Conservation (phyloP, 1,139 yeast genomes). For the Pichia sp. region DNA sequence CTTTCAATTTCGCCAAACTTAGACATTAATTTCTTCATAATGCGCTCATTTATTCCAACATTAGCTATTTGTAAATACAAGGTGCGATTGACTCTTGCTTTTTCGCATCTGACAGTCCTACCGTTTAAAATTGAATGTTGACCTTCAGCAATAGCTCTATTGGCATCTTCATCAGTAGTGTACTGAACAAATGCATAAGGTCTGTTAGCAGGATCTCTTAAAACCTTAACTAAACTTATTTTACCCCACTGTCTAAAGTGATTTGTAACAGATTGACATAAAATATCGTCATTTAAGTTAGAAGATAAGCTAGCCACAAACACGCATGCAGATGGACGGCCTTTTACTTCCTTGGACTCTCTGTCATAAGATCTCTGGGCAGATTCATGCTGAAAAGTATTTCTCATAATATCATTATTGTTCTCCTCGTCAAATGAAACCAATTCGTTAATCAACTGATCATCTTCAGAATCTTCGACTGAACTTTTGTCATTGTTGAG, state of each 20-base stretch:
- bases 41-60: constrained; percentile 22
- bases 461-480: constrained; percentile 4
- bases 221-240: constrained; percentile 69
- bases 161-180: constrained; percentile 61
- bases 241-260: constrained; percentile 62
- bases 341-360: constrained; percentile 17
- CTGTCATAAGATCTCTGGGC: constrained; percentile 5
- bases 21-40: constrained; percentile 33
- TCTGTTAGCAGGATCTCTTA: constrained; percentile 72
- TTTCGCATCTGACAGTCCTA: constrained; percentile 76
- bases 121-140: constrained; percentile 67
- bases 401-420: not conserved
- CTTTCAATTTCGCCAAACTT: constrained; percentile 72
- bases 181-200: constrained; percentile 96
- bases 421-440: not conserved
- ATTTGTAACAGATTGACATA: constrained; percentile 57
- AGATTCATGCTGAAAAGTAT: not conserved
- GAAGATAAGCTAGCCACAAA: constrained; percentile 80
- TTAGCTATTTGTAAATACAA: constrained; percentile 41
- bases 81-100: constrained; percentile 86
- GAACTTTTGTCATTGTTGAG: no score
- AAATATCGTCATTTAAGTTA: constrained; percentile 55
- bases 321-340: constrained; percentile 76
- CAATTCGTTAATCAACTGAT: constrained; percentile 3
- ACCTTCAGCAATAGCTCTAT: constrained; percentile 56